Conservation (phyloP, 116 monocot species). For the Papilionanthe hybrid region DNA sequence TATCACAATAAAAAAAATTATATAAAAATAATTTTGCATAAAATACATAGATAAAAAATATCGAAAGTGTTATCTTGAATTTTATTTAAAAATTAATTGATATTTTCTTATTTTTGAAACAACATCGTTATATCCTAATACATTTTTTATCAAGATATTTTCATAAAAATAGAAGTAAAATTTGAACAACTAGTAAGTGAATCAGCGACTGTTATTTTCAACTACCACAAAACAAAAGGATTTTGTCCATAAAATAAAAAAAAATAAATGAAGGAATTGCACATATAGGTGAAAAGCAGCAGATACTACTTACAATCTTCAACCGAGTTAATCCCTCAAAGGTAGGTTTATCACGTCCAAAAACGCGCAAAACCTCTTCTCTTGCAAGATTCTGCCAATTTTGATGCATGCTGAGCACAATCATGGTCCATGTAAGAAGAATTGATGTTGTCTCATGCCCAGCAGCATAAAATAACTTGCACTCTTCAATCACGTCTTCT, state of each 20-base stretch:
- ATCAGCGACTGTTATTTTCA: too few relatives aligned
- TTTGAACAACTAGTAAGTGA: too few relatives aligned
- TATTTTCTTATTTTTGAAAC: too few relatives aligned
- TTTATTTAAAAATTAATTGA: too few relatives aligned
- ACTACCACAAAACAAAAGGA: too few relatives aligned
- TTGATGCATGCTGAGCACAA: conserved; percentile 21
- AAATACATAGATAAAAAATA: too few relatives aligned
- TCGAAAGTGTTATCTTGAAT: too few relatives aligned
- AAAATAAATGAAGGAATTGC: background rate
- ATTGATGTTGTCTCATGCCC: conserved; percentile 31
- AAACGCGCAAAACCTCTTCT: conserved; percentile 24
- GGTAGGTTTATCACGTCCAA: conserved; percentile 27
- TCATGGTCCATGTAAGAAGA: conserved; percentile 30
- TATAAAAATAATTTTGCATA: too few relatives aligned
- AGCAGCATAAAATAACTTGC: conserved; percentile 36
- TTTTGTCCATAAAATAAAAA: background rate
- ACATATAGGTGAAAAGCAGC: background rate
- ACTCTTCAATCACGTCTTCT: conserved; percentile 30
- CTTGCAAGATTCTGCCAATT: conserved; percentile 31
- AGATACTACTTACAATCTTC: conserved; percentile 25
- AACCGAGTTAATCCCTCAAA: conserved; percentile 23
- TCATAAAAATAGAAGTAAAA: too few relatives aligned
- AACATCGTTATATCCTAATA: too few relatives aligned
- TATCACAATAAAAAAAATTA: too few relatives aligned
- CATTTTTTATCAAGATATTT: too few relatives aligned